These are phyloP conservation scores for Kwoniella bestiolae DNA, from an alignment of 768 basidiomycete species.

Conservation along the genomic window DNA sequence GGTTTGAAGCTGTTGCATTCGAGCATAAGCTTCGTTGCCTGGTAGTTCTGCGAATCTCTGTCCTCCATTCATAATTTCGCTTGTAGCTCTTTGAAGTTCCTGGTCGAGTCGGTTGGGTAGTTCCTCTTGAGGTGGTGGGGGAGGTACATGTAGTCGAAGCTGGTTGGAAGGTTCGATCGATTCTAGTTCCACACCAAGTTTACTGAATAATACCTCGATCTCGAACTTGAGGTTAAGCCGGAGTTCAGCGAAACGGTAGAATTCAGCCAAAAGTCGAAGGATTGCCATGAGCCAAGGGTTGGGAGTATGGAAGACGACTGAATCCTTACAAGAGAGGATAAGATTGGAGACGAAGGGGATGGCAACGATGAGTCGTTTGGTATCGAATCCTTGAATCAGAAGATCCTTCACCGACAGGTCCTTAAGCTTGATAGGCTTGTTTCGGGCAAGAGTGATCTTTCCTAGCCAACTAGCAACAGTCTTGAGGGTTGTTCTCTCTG, in stretches of 20 bases:
- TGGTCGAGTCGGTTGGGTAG: slow-evolving; percentile 74
- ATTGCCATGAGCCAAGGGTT: slow-evolving; percentile 99
- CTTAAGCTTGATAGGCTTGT: slow-evolving; percentile 88
- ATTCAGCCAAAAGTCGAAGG: slow-evolving; percentile 83
- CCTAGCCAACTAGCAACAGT: slow-evolving; percentile 96
- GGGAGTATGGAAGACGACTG: slow-evolving; percentile 90
- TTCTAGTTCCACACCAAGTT: slow-evolving; percentile 83
- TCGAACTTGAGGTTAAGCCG: slow-evolving; percentile 98
- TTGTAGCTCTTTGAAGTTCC: slow-evolving; percentile 71
- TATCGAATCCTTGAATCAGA: slow-evolving; percentile 94
- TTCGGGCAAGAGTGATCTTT: slow-evolving; percentile 85
- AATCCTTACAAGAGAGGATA: slow-evolving; percentile 84
- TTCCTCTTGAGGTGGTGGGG: slow-evolving; percentile 60
- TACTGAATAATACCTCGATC: slow-evolving; percentile 94
- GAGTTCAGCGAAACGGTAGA: slow-evolving; percentile 96
- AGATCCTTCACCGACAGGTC: slow-evolving; percentile 96
- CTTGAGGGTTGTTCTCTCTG: slow-evolving; percentile 85
- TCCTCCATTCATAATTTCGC: slow-evolving; percentile 59
- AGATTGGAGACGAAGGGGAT: slow-evolving; percentile 99
- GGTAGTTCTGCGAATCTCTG: slow-evolving; percentile 40
- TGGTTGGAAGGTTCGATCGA: slow-evolving; percentile 80
- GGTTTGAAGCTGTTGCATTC: slow-evolving; percentile 69
- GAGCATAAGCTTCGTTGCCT: slow-evolving; percentile 40
- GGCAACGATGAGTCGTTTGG: slow-evolving; percentile 83
- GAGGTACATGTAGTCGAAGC: slow-evolving; percentile 62